Conservation (phyloP, 78 protist genomes). For the Polysphondylium violaceum region DNA sequence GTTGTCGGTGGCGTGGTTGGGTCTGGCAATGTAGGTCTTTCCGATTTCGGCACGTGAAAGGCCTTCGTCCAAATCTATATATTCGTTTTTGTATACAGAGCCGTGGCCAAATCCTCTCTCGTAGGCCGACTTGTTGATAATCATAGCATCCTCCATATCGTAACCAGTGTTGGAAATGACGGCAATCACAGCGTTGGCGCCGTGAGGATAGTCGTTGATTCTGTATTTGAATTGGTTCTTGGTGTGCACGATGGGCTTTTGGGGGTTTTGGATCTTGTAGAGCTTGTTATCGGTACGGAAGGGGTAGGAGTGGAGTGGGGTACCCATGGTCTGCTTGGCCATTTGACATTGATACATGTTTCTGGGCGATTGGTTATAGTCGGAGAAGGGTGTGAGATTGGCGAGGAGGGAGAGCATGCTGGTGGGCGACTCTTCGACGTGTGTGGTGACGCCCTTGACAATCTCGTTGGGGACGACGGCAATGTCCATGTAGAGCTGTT, state of each 20-base stretch:
- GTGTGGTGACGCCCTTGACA: conserved; percentile 74
- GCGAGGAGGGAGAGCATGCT: conserved; percentile 94
- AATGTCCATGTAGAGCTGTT: conserved; percentile 96
- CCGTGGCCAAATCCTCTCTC: conserved; percentile 98
- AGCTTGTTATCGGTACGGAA: conserved; percentile 97
- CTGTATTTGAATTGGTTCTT: conserved; percentile 65
- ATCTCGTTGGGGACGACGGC: conserved; percentile 85
- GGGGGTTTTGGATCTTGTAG: conserved; percentile 92
- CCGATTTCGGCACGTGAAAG: conserved; percentile 23
- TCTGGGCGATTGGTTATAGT: conserved; percentile 98
- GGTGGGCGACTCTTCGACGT: conserved; percentile 90
- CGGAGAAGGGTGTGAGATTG: conserved; percentile 98
- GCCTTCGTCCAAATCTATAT: conserved; percentile 75
- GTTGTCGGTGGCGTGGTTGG: background rate
- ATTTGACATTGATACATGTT: conserved; percentile 98
- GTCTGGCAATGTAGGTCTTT: conserved; percentile 22
- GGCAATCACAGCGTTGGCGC: conserved; percentile 98
- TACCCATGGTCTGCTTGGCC: conserved; percentile 99
- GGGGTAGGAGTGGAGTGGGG: conserved; percentile 85
- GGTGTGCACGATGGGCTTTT: conserved; percentile 80
- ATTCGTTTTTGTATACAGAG: conserved; percentile 83
- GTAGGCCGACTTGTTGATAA: conserved; percentile 93
- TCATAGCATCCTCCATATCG: conserved; percentile 93
- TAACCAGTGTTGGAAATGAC: conserved; percentile 99
- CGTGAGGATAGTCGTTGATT: conserved; percentile 96